These are phyloP conservation scores for Chlorella sorokiniana DNA, from an alignment of 139 green algal genomes.

Conservation along the genomic window DNA sequence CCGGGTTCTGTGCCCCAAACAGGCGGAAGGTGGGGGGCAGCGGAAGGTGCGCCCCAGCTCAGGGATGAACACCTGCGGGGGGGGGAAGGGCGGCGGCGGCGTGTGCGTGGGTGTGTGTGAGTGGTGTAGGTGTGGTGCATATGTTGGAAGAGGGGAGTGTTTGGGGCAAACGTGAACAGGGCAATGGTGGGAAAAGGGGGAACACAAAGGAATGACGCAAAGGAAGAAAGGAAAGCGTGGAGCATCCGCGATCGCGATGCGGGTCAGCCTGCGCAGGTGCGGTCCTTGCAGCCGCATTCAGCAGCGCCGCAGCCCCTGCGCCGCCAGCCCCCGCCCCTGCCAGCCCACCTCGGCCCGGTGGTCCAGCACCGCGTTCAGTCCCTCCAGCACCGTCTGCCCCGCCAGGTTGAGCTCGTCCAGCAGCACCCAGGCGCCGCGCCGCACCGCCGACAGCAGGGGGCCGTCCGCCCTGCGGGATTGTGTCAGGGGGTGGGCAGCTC, in stretches of 20 bases:
- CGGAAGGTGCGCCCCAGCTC: constrained; percentile 84
- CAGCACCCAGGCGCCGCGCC: constrained; percentile 91
- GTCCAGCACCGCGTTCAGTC: constrained; percentile 96
- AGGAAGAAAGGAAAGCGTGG: too few species aligned
- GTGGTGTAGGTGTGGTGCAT: background rate
- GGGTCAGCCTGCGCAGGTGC: too few species aligned
- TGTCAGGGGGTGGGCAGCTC: too few species aligned
- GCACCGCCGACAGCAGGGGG: constrained; percentile 90
- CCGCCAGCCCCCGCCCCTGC: background rate
- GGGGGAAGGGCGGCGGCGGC: background rate
- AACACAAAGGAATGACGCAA: too few species aligned
- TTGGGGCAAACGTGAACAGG: too few species aligned
- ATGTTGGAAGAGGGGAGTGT: too few species aligned
- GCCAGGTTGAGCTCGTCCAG: constrained; percentile 99
- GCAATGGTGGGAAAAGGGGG: too few species aligned
- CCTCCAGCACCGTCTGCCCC: constrained; percentile 91
- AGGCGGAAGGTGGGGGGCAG: constrained; percentile 80
- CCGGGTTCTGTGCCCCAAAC: constrained; percentile 92
- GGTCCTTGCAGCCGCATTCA: too few species aligned
- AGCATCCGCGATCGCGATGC: too few species aligned
- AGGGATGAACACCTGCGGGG: constrained; percentile 85
- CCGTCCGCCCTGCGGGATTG: constrained; percentile 74
- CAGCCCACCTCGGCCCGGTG: constrained; percentile 75
- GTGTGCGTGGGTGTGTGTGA: background rate
- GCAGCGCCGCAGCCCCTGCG: background rate